Conservation (phyloP, 1,284 basidiomycete species). For the Agroathelia rolfsii region DNA sequence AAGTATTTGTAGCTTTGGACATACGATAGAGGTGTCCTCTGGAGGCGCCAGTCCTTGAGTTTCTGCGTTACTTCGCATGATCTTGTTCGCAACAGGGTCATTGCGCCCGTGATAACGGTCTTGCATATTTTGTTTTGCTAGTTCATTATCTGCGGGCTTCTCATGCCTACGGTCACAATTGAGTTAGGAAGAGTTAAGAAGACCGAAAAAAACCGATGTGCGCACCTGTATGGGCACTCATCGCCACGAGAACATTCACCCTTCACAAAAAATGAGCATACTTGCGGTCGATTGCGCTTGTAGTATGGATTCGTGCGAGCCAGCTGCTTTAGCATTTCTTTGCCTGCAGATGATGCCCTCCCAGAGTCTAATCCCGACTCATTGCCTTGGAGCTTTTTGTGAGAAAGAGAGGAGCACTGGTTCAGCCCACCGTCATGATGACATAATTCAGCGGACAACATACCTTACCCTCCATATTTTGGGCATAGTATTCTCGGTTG, state of each 20-base stretch:
- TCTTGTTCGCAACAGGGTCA: constrained; percentile 87
- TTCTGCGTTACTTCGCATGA: constrained; percentile 66
- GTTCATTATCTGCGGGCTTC: constrained; percentile 70
- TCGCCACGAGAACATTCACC: constrained; percentile 88
- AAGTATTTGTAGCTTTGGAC: constrained; percentile 21
- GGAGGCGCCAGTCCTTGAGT: constrained; percentile 80
- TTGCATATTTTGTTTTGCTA: constrained; percentile 86
- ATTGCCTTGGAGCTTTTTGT: constrained; percentile 50
- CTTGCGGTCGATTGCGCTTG: constrained; percentile 88
- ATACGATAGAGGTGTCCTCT: constrained; percentile 76
- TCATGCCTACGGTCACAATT: constrained; percentile 62
- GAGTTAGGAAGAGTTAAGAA: too few species aligned
- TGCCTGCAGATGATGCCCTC: constrained; percentile 68
- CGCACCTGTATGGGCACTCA: constrained; percentile 84
- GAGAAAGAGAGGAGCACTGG: too few species aligned
- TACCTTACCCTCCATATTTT: constrained; percentile 89
- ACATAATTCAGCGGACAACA: too few species aligned
- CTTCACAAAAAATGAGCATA: constrained; percentile 95
- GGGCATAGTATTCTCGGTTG: constrained; percentile 95
- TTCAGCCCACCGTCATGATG: too few species aligned
- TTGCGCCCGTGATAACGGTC: constrained; percentile 87
- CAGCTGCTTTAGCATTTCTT: constrained; percentile 92
- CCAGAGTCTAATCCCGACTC: constrained; percentile 62
- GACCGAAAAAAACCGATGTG: too few species aligned
- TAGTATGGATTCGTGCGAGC: constrained; percentile 93